These are phyloP conservation scores for Monosporascus sp. DNA, from an alignment of 2,329 filamentous ascomycete genomes.

Conservation along the genomic window DNA sequence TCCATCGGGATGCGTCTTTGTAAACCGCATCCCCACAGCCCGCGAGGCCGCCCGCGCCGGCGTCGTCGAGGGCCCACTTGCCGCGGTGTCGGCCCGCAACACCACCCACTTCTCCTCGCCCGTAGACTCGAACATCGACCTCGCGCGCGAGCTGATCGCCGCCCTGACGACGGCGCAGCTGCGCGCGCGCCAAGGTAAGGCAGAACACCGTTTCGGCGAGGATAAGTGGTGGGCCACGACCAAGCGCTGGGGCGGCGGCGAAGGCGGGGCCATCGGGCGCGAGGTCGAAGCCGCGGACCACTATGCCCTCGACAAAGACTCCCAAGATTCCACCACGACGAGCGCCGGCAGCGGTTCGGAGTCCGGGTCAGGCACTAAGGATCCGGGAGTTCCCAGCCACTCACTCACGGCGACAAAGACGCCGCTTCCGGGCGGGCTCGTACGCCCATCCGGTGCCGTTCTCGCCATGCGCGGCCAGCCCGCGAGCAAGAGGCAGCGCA, in stretches of 20 bases:
- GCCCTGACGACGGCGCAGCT: constrained; percentile 60
- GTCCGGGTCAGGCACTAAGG: too few relatives aligned
- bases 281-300: constrained; percentile 39
- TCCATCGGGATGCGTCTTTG: constrained; percentile 52
- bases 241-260: constrained; percentile 57
- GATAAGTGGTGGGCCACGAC: constrained; percentile 57
- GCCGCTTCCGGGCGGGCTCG: background rate
- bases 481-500: constrained; percentile 44
- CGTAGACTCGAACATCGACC: constrained; percentile 56
- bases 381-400: too few relatives aligned
- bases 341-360: too few relatives aligned
- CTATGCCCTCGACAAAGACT: background rate
- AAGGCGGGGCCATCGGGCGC: constrained; percentile 57
- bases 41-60: constrained; percentile 55
- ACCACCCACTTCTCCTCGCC: constrained; percentile 43
- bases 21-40: constrained; percentile 55
- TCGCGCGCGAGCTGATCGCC: constrained; percentile 55
- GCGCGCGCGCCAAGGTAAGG: constrained; percentile 50
- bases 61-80: constrained; percentile 56
- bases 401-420: background rate
- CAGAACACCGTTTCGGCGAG: constrained; percentile 51
- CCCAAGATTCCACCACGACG: too few relatives aligned
- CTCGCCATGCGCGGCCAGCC: constrained; percentile 22
- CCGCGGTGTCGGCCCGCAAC: constrained; percentile 53
- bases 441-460: background rate